These are phyloP conservation scores for Fusarium paranaense DNA, from an alignment of 2,329 filamentous ascomycete genomes.

Conservation along the genomic window DNA sequence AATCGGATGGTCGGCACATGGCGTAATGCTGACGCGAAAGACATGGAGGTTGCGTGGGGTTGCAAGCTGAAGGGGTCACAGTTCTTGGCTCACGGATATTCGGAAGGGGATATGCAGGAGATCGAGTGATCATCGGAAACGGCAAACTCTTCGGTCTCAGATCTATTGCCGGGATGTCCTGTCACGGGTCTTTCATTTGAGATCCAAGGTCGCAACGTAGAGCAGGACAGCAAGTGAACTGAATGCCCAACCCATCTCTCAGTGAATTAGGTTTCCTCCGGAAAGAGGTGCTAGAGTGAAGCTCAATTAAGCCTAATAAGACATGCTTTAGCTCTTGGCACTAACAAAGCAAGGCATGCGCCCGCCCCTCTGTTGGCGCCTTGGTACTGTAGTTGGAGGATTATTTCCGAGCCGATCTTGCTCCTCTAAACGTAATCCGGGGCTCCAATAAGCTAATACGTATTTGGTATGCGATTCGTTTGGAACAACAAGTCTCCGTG, in stretches of 20 bases:
- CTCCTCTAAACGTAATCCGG: neutral
- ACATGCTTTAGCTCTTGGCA: neutral
- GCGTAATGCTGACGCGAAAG: neutral
- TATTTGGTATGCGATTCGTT: neutral
- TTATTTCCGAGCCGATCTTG: neutral
- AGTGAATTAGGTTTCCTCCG: neutral
- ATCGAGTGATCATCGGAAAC: neutral
- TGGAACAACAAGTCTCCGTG: neutral
- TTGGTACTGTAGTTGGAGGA: neutral
- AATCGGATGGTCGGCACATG: conserved; percentile 33
- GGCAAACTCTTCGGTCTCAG: neutral
- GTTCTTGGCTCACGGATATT: neutral
- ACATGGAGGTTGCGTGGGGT: neutral
- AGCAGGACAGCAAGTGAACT: neutral
- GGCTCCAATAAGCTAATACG: neutral
- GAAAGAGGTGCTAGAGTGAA: neutral
- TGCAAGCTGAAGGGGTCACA: neutral
- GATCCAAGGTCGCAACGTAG: neutral
- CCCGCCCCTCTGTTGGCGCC: neutral
- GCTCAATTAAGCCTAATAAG: neutral
- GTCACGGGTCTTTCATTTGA: neutral
- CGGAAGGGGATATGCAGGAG: neutral
- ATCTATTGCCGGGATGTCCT: neutral
- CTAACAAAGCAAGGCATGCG: neutral
- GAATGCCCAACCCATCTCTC: neutral